These are phyloP conservation scores for Puccinia coronata DNA, from an alignment of 1,284 basidiomycete genomes.

Conservation along the genomic window DNA sequence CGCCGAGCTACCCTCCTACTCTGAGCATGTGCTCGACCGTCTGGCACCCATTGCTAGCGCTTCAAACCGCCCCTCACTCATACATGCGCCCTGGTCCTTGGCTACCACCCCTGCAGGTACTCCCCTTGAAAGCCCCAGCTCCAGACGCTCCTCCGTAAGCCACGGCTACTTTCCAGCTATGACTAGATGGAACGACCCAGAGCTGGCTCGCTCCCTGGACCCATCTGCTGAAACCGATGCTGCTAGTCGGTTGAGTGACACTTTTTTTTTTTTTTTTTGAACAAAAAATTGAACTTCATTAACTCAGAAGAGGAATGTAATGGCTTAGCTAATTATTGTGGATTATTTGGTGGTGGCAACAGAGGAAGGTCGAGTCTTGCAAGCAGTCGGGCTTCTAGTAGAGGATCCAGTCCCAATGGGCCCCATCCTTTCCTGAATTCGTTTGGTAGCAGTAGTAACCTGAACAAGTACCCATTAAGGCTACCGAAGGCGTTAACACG, in stretches of 20 bases:
- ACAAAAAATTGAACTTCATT: background rate
- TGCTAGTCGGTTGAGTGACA: conserved; percentile 29
- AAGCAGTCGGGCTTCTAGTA: conserved; percentile 61
- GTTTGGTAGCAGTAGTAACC: background rate
- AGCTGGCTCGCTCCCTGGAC: conserved; percentile 15
- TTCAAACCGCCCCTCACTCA: conserved; percentile 57
- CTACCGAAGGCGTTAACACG: conserved; percentile 15
- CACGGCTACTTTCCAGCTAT: conserved; percentile 38
- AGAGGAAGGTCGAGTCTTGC: conserved; percentile 59
- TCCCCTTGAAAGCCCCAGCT: conserved; percentile 50
- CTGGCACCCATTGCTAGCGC: conserved; percentile 77
- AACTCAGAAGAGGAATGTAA: background rate
- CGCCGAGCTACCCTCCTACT: conserved; percentile 78
- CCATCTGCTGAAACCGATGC: conserved; percentile 8
- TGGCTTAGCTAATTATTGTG: conserved; percentile 12
- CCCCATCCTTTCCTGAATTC: conserved; percentile 37
- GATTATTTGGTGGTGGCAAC: conserved; percentile 58
- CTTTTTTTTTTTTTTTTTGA: background rate
- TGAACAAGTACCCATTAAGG: conserved; percentile 5
- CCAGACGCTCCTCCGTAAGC: conserved; percentile 51
- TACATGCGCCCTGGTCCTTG: conserved; percentile 53
- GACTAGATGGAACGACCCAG: conserved; percentile 19
- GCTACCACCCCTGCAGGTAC: conserved; percentile 51
- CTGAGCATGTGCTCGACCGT: conserved; percentile 81
- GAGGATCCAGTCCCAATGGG: conserved; percentile 61